Base-by-base conservation (phyloP, 495 filamentous ascomycete genomes). In the Penicillium canariense region DNA sequence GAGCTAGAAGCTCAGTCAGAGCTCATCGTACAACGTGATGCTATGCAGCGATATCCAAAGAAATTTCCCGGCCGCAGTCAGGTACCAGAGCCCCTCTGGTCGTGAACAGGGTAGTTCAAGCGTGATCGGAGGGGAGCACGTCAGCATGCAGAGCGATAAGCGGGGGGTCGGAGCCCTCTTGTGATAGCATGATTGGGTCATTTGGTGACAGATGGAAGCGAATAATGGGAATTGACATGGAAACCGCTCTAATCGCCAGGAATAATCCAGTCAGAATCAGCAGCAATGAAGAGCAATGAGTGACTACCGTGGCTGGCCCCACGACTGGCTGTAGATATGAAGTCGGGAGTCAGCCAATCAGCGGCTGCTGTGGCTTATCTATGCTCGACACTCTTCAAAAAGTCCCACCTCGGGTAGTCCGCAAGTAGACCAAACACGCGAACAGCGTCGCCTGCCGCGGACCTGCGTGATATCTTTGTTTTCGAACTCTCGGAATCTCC, bases 301-400 rank as follows among this genome's bases (percentile, higher is more conserved):
- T 6, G 48, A 30, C 25, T 39, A 8, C 17, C 28, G 30, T 30
- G 2, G 18, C 14, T 15, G 46, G 35, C 20, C 17, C 27, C 27
- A 35, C 39, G 48, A 67, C 58, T 69, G 66, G 66, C 50, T 65
- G 61, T 65, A 69, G 66, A 69, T 69, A 69, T 65, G 56, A 58
- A 23, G 46, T 52, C 39, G 18, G 6, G 15, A 5, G 36, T 26
- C 31, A 15, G 28, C 66, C 66, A 69, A 69, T 69, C 61, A 67
- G 15, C 36, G 42, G 6, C 31, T 20, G 31, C 31, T 8, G 22
- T 12, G 18, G 18, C 57, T 63, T 66, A 66, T 68, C 66, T 61
- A 27, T 28, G 36, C 15, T 6, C 34, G 31, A 34, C 43, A 30
- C 27, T 26, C 43, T 46, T 26, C 9, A 20, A 46, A 40, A 38